Percentiles rank a stretch among this genome's conserved stretches.
These are phyloP conservation scores for Fusarium palustre DNA, from an alignment of 2,329 filamentous ascomycete species.

Conservation along the genomic window DNA sequence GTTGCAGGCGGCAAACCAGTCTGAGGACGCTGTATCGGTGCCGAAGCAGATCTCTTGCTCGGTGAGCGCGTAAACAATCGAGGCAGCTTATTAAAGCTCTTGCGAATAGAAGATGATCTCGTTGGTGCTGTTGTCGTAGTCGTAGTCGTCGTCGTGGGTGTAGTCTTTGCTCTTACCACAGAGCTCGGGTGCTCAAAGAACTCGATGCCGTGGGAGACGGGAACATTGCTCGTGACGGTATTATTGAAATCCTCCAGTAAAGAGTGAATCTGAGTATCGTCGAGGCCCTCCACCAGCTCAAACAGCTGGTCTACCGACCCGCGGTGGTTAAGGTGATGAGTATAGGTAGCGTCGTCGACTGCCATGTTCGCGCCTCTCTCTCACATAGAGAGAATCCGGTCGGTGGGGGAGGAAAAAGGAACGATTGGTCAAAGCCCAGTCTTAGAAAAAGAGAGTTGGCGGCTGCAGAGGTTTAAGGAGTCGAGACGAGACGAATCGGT, in stretches of 20 bases:
- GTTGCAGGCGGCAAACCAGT: slow-evolving; percentile 28
- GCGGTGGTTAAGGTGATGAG: slow-evolving; percentile 18
- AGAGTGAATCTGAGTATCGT: slow-evolving; percentile 39
- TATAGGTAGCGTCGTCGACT: slow-evolving; percentile 15
- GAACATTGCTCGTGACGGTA: slow-evolving; percentile 40
- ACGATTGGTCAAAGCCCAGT: slow-evolving; percentile 34
- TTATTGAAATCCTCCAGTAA: slow-evolving; percentile 40
- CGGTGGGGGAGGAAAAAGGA: slow-evolving; percentile 19
- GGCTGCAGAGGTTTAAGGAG: slow-evolving; percentile 8
- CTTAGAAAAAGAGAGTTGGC: background rate
- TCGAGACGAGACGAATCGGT: slow-evolving; percentile 4
- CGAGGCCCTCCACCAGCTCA: slow-evolving; percentile 39
- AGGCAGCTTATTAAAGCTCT: slow-evolving; percentile 35
- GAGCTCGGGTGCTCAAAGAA: slow-evolving; percentile 29
- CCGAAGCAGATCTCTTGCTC: slow-evolving; percentile 35
- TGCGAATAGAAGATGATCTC: slow-evolving; percentile 34
- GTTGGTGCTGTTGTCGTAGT: slow-evolving; percentile 6
- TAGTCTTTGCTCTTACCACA: slow-evolving; percentile 15
- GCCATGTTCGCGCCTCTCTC: slow-evolving; percentile 21
- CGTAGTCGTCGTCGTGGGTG: background rate
- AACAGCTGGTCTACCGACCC: slow-evolving; percentile 43
- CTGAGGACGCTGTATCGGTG: slow-evolving; percentile 29
- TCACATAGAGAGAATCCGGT: slow-evolving; percentile 8
- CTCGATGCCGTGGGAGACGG: slow-evolving; percentile 39
- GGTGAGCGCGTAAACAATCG: slow-evolving; percentile 34